Evolutionary conservation across 306 rosid species (phyloP).

Genomic region (Medicago lupulina): DNA sequence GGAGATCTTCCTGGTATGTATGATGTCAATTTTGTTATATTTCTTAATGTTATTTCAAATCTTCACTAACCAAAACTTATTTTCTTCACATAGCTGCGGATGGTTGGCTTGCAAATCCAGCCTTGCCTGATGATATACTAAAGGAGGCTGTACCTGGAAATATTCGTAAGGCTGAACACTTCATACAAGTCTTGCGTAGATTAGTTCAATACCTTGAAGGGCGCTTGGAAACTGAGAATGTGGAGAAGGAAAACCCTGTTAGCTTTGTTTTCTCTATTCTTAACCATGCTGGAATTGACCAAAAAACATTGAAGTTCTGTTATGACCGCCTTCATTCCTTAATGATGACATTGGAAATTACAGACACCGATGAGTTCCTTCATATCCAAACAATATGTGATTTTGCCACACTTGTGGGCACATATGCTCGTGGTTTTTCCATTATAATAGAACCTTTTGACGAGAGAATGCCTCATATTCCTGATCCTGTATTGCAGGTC

Average conservation of each 20-base stretch:
- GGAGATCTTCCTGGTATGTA: conserved; percentile 81
- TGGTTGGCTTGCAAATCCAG: conserved; percentile 91
- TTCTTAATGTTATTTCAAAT: conserved; percentile 19
- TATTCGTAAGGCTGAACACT: conserved; percentile 91
- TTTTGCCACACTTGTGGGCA: conserved; percentile 97
- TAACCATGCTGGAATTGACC: conserved; percentile 92
- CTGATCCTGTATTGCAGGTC: conserved; percentile 97
- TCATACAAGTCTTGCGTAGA: conserved; percentile 80
- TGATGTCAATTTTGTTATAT: conserved; percentile 18
- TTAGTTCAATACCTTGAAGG: conserved; percentile 90
- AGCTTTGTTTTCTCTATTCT: conserved; percentile 67
- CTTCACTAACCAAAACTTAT: conserved; percentile 27
- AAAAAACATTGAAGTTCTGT: conserved; percentile 87
- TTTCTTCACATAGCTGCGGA: conserved; percentile 66
- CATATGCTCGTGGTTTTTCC: conserved; percentile 91
- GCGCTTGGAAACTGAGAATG: conserved; percentile 88
- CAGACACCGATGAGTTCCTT: conserved; percentile 91
- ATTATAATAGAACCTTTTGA: conserved; percentile 92
- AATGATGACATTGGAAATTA: conserved; percentile 91
- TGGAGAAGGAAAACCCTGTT: conserved; percentile 87
- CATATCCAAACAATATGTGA: conserved; percentile 93
- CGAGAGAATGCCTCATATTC: conserved; percentile 99
- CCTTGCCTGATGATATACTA: conserved; percentile 90
- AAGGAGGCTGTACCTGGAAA: conserved; percentile 99
- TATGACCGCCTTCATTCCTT: conserved; percentile 95